Conservation (phyloP, 441 rosid genomes). For the Erodium texanum region DNA sequence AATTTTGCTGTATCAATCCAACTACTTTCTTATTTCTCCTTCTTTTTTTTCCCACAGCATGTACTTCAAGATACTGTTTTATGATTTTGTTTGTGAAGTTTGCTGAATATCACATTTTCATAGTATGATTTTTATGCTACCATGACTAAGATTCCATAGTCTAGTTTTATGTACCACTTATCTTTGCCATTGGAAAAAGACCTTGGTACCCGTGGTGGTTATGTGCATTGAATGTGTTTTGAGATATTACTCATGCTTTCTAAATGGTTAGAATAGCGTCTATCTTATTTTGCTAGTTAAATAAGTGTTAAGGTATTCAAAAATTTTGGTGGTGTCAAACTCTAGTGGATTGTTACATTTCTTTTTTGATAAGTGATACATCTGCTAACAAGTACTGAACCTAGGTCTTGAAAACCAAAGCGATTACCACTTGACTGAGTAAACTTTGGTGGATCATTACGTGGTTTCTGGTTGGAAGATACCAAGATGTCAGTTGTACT, state of each 20-base stretch:
- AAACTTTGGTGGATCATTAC: too few relatives aligned
- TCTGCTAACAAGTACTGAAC: too few relatives aligned
- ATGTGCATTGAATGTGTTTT: background rate
- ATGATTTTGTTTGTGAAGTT: background rate
- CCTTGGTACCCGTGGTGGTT: background rate
- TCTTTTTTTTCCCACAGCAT: background rate
- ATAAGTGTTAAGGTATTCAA: background rate
- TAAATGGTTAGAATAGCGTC: background rate
- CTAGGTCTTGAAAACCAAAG: too few relatives aligned
- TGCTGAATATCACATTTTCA: background rate
- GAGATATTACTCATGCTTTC: background rate
- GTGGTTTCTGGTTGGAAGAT: background rate
- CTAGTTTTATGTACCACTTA: background rate
- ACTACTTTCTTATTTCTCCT: background rate
- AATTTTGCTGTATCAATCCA: background rate
- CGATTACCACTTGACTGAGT: too few relatives aligned
- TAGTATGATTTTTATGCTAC: background rate
- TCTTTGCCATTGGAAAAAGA: background rate
- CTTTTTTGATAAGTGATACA: too few relatives aligned
- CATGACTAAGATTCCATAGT: background rate
- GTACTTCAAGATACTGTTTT: conserved; percentile 1
- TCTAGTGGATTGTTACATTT: background rate
- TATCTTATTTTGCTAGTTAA: background rate
- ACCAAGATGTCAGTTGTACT: background rate
- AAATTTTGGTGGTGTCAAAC: background rate